These are phyloP conservation scores for Blastocystis sp. DNA, from an alignment of 352 stramenopile genomes.

Conservation along the genomic window DNA sequence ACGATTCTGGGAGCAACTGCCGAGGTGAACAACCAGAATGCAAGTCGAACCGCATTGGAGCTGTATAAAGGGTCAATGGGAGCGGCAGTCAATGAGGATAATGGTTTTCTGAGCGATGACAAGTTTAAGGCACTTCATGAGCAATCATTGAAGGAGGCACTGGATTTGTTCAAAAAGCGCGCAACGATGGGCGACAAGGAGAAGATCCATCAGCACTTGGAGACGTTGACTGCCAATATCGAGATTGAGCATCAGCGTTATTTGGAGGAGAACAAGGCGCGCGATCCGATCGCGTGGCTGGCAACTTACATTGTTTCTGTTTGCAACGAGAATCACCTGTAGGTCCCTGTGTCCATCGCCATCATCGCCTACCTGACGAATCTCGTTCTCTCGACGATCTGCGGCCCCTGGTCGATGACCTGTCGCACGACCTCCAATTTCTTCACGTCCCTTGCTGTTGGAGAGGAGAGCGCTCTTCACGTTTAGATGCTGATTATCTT, in stretches of 20 bases:
- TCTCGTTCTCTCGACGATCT: background rate
- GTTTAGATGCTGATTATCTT: background rate
- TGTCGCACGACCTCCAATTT: constrained; percentile 18
- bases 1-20: constrained; percentile 90
- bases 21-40: constrained; percentile 90
- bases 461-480: background rate
- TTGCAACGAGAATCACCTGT: background rate
- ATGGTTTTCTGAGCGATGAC: constrained; percentile 16
- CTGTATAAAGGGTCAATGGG: constrained; percentile 25
- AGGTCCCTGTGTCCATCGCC: background rate
- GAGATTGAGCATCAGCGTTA: background rate
- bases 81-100: background rate
- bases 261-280: constrained; percentile 6
- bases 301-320: background rate
- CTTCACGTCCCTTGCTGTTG: background rate
- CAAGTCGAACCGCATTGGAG: constrained; percentile 51
- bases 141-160: background rate
- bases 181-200: constrained; percentile 24
- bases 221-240: background rate
- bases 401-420: background rate
- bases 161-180: background rate
- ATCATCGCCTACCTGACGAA: background rate
- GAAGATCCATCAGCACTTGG: background rate
- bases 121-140: constrained; percentile 3
- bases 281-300: background rate